These are phyloP conservation scores for Penicillium diatomitis DNA, from an alignment of 495 filamentous ascomycete species.

Conservation along the genomic window DNA sequence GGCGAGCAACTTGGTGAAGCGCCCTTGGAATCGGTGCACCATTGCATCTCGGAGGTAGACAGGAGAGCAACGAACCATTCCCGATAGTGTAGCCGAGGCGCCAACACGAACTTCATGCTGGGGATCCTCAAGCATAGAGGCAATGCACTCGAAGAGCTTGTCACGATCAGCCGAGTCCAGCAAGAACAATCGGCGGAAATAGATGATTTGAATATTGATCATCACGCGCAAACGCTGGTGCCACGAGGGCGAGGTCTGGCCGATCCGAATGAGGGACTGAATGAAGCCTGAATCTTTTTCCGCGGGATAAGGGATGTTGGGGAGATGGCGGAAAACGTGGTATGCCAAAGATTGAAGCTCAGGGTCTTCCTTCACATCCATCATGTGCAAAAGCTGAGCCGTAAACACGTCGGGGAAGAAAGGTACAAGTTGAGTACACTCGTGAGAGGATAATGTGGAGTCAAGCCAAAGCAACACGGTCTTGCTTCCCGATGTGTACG, in stretches of 20 bases:
- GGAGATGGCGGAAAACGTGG: slow-evolving; percentile 92
- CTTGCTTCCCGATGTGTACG: slow-evolving; percentile 94
- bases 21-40: slow-evolving; percentile 62
- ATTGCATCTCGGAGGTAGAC: slow-evolving; percentile 64
- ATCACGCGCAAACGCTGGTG: slow-evolving; percentile 94
- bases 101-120: slow-evolving; percentile 95
- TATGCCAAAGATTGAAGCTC: slow-evolving; percentile 93
- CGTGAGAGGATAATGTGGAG: slow-evolving; percentile 77
- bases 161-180: slow-evolving; percentile 67
- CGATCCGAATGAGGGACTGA: slow-evolving; percentile 76
- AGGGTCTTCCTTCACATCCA: slow-evolving; percentile 98
- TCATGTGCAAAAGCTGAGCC: slow-evolving; percentile 93
- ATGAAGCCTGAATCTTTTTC: slow-evolving; percentile 82
- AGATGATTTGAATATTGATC: slow-evolving; percentile 99
- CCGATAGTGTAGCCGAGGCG: slow-evolving; percentile 81
- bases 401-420: slow-evolving; percentile 90
- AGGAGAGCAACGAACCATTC: slow-evolving; percentile 98
- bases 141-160: slow-evolving; percentile 78
- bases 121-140: slow-evolving; percentile 83
- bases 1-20: slow-evolving; percentile 67
- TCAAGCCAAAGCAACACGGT: slow-evolving; percentile 95
- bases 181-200: slow-evolving; percentile 95
- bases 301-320: slow-evolving; percentile 86
- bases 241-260: slow-evolving; percentile 80
- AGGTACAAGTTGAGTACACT: slow-evolving; percentile 81